Evolutionary conservation across 129 eudicot species (phyloP), one percentile per base, ranked within the genome.

Genomic region (Sambucus nigra): DNA sequence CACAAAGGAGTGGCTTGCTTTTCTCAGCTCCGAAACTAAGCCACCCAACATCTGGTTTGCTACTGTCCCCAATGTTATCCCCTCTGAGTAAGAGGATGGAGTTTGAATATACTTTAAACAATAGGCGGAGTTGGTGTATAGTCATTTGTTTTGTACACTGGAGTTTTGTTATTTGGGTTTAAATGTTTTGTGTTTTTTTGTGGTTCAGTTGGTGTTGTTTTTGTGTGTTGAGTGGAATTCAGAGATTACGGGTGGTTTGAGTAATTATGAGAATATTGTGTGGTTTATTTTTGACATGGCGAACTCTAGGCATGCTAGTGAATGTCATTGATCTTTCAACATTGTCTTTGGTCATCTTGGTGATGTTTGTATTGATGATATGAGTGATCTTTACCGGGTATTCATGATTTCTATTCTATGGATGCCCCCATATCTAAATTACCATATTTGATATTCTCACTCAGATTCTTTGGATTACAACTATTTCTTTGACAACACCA

Each of bases 1-100:
- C 53, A 87, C 96, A 0, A 77, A 87, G 31, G 94, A 82, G 40
- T 87, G 96, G 96, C 74, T 70, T 15, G 73, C 74, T 45, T 42
- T 76, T 25, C 40, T 78, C 32, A 20, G 68, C 57, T 62, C 80
- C 26, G 64, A 50, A 14, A 59, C 41, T 16, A 58, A 54, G 26
- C 69, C 66, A 16, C 38, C 52, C 2, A 79, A 59, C 66, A 35
- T 80, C 18, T 55, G 54, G 13, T 76, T 75, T 46, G 61, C 46
- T 31, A 63, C 85, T 0, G 66, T 87, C 39, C 94, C 94, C 16
- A 82, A 87, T 61, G 85, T 76, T 10, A 41, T 87, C 31, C 96
- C 94, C 0, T 82, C 80, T 2, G 96, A 87, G 75, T 0, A 79
- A 45, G 60, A 67, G 71, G 52, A 42, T 16, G 0, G 93, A 82